Base-by-base conservation (phyloP, 2,329 filamentous ascomycete genomes). In the Aspergillus tubingensis region DNA sequence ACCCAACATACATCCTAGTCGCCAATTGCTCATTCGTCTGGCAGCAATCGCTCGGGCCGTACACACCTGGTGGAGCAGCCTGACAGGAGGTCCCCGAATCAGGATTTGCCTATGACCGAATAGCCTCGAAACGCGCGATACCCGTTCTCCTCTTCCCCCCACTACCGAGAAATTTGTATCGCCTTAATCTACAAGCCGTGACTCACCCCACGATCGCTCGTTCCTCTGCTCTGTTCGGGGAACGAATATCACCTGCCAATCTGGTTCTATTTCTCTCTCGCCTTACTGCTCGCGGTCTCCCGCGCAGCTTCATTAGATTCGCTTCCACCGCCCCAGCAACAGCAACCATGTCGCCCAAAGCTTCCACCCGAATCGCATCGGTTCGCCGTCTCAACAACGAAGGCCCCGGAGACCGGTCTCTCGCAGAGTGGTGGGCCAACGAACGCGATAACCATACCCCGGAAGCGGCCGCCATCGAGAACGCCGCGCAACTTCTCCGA, bases 401-500 rank as follows among this genome's bases (percentile, higher is more conserved):
- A 50, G 71, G 68, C 10, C 75, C 70, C 15, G 71, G 70, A 21
- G 62, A 68, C 43, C 67, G 69, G 30, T 72, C 76, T 13, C 65
- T 79, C 25, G 63, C 74, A 6, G 72, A 75, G 65, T 77, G 74
- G 74, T 79, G 77, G 77, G 69, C 69, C 8, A 69, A 64, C 15
- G 77, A 78, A 62, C 67, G 69, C 54, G 64, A 65, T n/a, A 67
- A 65, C 27, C 66, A 72, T 11, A 82, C 79, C 3, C 62, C 73
- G 2, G 83, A 85, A 66, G 78, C 80, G 3, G 75, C 80, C 38
- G 77, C 81, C 59, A 81, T 96, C 39, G 77, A 80, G 60, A 79
- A 86, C 58, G 91, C 91, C 1, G 91, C 91, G 2, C 73, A 82
- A 11, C 83, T 88, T 65, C 80, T 96, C 38, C 84, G 81, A 54